Evolutionary conservation across 345 rosid species (phyloP).

Genomic region (Camelina laxa): DNA sequence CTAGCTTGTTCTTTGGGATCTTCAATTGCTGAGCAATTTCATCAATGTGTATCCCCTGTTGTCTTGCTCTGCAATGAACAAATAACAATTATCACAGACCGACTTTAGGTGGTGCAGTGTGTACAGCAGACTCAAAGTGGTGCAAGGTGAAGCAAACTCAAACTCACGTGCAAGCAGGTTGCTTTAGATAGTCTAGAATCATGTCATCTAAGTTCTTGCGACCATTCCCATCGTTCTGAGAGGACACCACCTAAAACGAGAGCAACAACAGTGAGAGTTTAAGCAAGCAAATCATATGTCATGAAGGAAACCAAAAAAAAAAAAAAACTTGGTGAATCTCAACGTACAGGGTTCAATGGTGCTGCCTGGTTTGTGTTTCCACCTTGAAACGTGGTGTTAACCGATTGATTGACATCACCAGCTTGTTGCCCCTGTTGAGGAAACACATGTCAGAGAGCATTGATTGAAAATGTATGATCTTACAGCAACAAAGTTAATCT

Average conservation of each 20-base stretch:
- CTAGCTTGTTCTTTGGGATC: constrained; percentile 75
- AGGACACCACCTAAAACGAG: constrained; percentile 52
- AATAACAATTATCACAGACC: constrained; percentile 5
- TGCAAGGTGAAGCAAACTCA: background rate
- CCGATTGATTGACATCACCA: constrained; percentile 46
- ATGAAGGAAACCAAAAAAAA: constrained; percentile 9
- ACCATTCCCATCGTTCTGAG: constrained; percentile 59
- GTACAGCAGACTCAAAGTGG: background rate
- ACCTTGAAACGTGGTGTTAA: constrained; percentile 23
- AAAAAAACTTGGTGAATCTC: background rate
- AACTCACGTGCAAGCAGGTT: constrained; percentile 75
- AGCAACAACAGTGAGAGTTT: background rate
- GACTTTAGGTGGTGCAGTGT: constrained; percentile 19
- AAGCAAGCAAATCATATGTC: background rate
- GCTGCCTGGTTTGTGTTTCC: constrained; percentile 50
- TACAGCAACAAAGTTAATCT: constrained; percentile 6
- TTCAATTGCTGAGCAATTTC: constrained; percentile 78
- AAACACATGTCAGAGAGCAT: constrained; percentile 1
- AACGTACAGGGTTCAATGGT: constrained; percentile 58
- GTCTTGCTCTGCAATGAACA: constrained; percentile 60
- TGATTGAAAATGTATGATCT: background rate
- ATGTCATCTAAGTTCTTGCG: constrained; percentile 74
- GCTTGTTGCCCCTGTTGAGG: constrained; percentile 43
- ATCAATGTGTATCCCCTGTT: constrained; percentile 79
- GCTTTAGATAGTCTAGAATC: constrained; percentile 79